phyloP scores from a whole-genome alignment of 2,329 filamentous ascomycete species.

The Coniochaeta sp. region DNA sequence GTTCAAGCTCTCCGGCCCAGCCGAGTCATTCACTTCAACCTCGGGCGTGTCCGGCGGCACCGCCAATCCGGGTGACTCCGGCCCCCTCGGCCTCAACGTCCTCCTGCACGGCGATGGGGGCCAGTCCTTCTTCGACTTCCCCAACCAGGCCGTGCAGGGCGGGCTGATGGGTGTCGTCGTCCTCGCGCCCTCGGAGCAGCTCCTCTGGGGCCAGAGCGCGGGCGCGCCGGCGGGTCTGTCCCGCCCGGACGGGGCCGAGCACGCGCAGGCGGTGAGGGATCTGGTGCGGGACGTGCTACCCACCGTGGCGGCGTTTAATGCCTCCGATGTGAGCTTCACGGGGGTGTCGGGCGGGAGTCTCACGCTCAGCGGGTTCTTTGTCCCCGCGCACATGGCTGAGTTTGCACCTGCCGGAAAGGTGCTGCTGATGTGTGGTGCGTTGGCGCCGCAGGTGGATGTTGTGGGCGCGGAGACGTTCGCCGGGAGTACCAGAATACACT shows the following conservation, averaged over 20 bases:
- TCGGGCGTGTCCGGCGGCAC: conserved; percentile 40
- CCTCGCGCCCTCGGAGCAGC: conserved; percentile 38
- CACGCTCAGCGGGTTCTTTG: conserved; percentile 48
- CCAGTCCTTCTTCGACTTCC: conserved; percentile 51
- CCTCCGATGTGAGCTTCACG: conserved; percentile 46
- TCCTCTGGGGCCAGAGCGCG: conserved; percentile 55
- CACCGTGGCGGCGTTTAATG: conserved; percentile 45
- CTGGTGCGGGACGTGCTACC: conserved; percentile 42
- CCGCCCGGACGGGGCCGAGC: conserved; percentile 46
- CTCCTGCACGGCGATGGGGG: conserved; percentile 54
- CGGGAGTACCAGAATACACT: conserved; percentile 43
- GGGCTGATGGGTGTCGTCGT: conserved; percentile 45
- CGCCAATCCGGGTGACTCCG: conserved; percentile 19
- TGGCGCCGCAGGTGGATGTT: conserved; percentile 45
- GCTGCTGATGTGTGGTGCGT: conserved; percentile 47
- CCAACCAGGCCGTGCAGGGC: conserved; percentile 43
- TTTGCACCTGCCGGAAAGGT: conserved; percentile 38
- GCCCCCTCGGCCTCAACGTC: conserved; percentile 44
- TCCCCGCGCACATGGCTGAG: conserved; percentile 46
- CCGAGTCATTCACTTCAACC: conserved; percentile 41
- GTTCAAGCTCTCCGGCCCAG: conserved; percentile 48
- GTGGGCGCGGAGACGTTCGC: conserved; percentile 30
- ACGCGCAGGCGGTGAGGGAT: conserved; percentile 47
- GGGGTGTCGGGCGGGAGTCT: conserved; percentile 49
- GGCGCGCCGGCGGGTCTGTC: conserved; percentile 44